phyloP scores from a whole-genome alignment of 495 filamentous ascomycete species.

The Penicillium ochrochloron region DNA sequence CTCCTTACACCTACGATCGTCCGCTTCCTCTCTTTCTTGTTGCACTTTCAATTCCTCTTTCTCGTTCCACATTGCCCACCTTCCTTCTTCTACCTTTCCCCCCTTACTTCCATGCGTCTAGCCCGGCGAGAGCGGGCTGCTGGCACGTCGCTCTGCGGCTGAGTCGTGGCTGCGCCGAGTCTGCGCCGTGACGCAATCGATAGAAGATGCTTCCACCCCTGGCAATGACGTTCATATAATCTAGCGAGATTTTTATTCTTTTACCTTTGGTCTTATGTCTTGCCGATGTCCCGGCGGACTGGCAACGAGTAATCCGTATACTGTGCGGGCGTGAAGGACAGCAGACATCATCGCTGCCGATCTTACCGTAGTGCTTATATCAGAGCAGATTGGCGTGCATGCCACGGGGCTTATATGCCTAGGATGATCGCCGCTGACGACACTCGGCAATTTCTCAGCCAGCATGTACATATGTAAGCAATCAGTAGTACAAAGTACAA shows the following conservation, averaged over 20 bases:
- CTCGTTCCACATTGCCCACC: neutral
- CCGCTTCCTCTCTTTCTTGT: slow-evolving; percentile 7
- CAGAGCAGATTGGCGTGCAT: neutral
- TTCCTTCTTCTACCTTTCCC: neutral
- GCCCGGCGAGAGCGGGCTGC: neutral
- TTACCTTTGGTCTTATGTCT: neutral
- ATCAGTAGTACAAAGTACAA: neutral
- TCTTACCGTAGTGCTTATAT: slow-evolving; percentile 12
- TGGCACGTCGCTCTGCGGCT: slow-evolving; percentile 1
- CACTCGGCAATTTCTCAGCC: neutral
- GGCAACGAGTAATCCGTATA: neutral
- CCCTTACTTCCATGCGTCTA: neutral
- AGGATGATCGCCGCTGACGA: neutral
- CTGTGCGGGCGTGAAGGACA: neutral
- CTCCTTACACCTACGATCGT: slow-evolving; percentile 1
- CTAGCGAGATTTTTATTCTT: neutral
- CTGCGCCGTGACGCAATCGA: neutral
- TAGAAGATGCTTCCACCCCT: neutral
- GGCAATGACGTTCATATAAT: neutral
- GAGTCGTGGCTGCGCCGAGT: neutral
- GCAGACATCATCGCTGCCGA: neutral
- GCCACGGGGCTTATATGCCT: neutral
- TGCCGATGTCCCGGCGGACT: neutral
- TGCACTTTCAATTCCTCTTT: slow-evolving; percentile 1
- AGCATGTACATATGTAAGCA: neutral